Conservation (phyloP, 139 green algal genomes). For the Chlorokybus atmophyticus region DNA sequence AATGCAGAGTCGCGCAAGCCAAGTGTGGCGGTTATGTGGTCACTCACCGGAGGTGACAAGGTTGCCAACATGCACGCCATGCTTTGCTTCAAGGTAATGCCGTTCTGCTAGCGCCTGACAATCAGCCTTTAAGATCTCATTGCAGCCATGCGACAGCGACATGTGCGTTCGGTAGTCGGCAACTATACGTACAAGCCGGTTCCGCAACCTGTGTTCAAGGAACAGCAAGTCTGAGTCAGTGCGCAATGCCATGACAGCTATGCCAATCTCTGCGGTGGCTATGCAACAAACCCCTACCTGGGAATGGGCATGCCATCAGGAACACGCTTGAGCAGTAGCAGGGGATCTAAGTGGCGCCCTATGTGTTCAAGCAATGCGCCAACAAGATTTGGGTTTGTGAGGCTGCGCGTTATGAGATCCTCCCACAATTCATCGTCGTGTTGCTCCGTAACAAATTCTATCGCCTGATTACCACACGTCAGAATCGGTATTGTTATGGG, state of each 20-base stretch:
- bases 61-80: constrained; percentile 16
- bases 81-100: constrained; percentile 15
- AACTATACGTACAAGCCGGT: constrained; percentile 77
- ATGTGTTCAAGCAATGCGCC: constrained; percentile 72
- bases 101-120: constrained; percentile 10
- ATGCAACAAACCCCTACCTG: constrained; percentile 9
- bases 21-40: neutral
- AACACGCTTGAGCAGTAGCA: constrained; percentile 60
- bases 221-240: too few relatives aligned
- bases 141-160: constrained; percentile 71
- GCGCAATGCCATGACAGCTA: neutral
- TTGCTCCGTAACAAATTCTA: constrained; percentile 78
- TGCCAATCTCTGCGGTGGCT: neutral
- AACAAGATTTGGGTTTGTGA: constrained; percentile 41
- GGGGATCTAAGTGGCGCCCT: constrained; percentile 67
- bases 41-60: neutral
- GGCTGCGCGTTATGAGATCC: constrained; percentile 62
- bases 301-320: constrained; percentile 60
- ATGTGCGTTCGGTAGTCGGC: constrained; percentile 69
- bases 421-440: constrained; percentile 85
- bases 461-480: constrained; percentile 40
- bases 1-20: neutral
- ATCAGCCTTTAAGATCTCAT: constrained; percentile 56
- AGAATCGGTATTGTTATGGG: too few relatives aligned
- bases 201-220: constrained; percentile 43